These are phyloP conservation scores for Schizonepeta tenuifolia DNA, from an alignment of 257 asterid genomes.

Conservation along the genomic window DNA sequence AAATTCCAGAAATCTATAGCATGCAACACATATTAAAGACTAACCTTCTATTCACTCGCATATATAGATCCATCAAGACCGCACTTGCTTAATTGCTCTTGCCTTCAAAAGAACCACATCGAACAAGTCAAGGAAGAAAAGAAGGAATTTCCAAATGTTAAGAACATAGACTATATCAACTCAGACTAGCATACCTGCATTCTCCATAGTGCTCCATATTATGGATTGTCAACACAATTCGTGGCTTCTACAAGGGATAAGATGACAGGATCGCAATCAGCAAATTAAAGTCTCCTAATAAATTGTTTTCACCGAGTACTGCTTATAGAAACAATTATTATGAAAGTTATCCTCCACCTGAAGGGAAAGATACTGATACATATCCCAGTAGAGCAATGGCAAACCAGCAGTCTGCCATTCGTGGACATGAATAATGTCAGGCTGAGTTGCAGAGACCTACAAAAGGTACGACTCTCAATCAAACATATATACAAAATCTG, in stretches of 20 bases:
- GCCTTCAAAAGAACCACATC: slow-evolving; percentile 53
- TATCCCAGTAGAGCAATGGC: slow-evolving; percentile 91
- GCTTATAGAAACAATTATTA: slow-evolving; percentile 4
- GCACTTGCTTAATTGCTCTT: slow-evolving; percentile 82
- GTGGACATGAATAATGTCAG: slow-evolving; percentile 84
- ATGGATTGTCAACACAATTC: slow-evolving; percentile 84
- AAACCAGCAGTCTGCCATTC: slow-evolving; percentile 89
- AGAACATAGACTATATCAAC: slow-evolving; percentile 4
- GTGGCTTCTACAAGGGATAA: slow-evolving; percentile 62
- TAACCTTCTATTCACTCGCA: slow-evolving; percentile 81
- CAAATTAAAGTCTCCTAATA: slow-evolving; percentile 12
- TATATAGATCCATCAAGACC: slow-evolving; percentile 85
- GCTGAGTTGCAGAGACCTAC: slow-evolving; percentile 77
- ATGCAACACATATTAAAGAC: slow-evolving; percentile 21
- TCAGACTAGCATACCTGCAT: slow-evolving; percentile 61
- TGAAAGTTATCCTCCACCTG: slow-evolving; percentile 46
- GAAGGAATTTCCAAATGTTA: slow-evolving; percentile 6
- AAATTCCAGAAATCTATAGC: neutral
- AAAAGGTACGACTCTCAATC: slow-evolving; percentile 21
- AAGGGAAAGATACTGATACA: slow-evolving; percentile 80
- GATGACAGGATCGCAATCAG: slow-evolving; percentile 29
- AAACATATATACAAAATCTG: neutral
- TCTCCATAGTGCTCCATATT: slow-evolving; percentile 97
- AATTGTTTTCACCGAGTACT: neutral
- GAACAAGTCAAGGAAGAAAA: slow-evolving; percentile 22